Base-by-base conservation (phyloP, 1,139 yeast species). In the Scheffersomyces quercinus region DNA sequence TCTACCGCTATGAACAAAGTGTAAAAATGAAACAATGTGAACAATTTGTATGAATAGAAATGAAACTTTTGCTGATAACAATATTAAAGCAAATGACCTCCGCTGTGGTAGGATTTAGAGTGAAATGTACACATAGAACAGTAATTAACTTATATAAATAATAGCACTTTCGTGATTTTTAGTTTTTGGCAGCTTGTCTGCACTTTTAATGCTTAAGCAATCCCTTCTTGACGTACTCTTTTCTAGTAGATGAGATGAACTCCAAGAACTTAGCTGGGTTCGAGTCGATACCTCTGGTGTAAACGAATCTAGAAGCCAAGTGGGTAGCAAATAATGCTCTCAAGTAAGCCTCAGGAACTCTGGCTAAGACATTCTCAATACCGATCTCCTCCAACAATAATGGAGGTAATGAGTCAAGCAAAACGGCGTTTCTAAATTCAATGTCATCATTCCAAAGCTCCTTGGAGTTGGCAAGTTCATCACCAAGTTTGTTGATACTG, bases 271-370 rank as follows among this genome's bases (percentile, higher is more conserved):
- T 81, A 45, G 95, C 95, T 42, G 93, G 95, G 62, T 85, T 85
- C 35, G 90, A 81, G 55, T 81, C 89, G 52, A 85, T 79, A 43
- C 98, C 97, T 61, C 85, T 78, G 40, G 88, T 79, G 68, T 93
- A 93, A 49, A 93, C 96, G 67, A 88, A 93, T 45, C 87, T 79
- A 36, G 97, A 88, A 12, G 97, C 95, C 57, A 93, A 77, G 61
- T 83, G 86, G 36, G 96, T 88, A 42, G 97, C 97, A 63, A 93
- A 88, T 53, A 93, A 81, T 10, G 97, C 96, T 61, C 83, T 84
- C 62, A 91, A 75, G 65, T 93, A 93, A 47, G 95, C 79, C 49
- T 79, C 89, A 13, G 99, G 99, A 41, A 93, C 95, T 56, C 95
- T 82, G 38, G 73, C 58, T 56, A 91, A 70, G 38, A 93, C 82